Conservation (phyloP, 1,139 yeast species). For the Candida sp. region DNA sequence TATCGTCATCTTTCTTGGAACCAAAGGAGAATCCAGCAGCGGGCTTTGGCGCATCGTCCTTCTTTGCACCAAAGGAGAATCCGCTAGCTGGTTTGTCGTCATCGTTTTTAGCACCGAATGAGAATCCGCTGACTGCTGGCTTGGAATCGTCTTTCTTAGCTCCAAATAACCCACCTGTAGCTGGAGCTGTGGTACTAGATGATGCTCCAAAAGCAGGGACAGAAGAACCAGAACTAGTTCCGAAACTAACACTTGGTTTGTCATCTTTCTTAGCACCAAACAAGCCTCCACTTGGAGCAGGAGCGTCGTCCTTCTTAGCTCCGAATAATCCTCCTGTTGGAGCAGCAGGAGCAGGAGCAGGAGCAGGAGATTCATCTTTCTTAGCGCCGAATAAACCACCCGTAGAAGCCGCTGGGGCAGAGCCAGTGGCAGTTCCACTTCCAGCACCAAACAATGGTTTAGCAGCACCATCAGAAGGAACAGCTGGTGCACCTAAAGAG, state of each 20-base stretch:
- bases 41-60: background rate
- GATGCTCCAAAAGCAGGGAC: constrained; percentile 22
- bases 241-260: background rate
- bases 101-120: constrained; percentile 23
- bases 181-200: background rate
- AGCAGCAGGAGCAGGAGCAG: background rate
- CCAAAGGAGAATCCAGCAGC: constrained; percentile 10
- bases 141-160: constrained; percentile 23
- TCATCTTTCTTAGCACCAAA: constrained; percentile 15
- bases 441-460: background rate
- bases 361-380: constrained; percentile 18
- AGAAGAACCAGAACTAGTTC: constrained; percentile 10
- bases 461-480: background rate
- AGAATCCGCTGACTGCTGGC: constrained; percentile 18
- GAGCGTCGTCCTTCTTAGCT: constrained; percentile 21
- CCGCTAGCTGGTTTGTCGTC: constrained; percentile 16
- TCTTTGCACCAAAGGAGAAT: constrained; percentile 16
- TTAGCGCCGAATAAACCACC: constrained; percentile 20
- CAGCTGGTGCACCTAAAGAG: too few species aligned
- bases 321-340: constrained; percentile 24
- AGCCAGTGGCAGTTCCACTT: background rate
- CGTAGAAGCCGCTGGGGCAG: constrained; percentile 9
- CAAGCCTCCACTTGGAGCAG: background rate
- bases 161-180: constrained; percentile 20
- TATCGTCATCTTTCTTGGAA: constrained; percentile 23